Evolutionary conservation across 768 basidiomycete genomes (phyloP), one percentile per base, ranked within the genome.

Genomic region (Podaxis sp.): DNA sequence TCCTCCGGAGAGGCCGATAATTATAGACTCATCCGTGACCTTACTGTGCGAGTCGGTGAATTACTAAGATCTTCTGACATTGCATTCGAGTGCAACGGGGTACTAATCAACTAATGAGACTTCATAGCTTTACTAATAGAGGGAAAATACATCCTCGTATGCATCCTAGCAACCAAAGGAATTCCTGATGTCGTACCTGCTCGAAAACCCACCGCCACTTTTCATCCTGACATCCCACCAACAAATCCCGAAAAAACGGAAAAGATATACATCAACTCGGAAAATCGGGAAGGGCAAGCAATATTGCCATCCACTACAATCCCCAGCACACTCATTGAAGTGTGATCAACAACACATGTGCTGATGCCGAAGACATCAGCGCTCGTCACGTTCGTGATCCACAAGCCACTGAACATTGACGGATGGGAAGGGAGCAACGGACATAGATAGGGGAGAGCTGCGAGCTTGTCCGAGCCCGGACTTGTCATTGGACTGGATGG

Each of bases 361-460:
- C 2, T 49, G 48, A 49, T 49, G 22, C n/a, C 48, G 48, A 49
- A 49, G 8, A 49, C 15, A 53, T 53, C 15, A 53, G 28, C 24
- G 15, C 28, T 30, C 33, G 15, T n/a, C 15, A 10, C 11, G 10
- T n/a, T 4, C 22, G 12, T 2, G n/a, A n/a, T 44, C 41, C 41
- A n/a, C 28, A 20, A 55, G 36, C 53, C n/a, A 20, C n/a, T 37
- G 53, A 36, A 15, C 26, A 26, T 57, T 46, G 28, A 48, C 55
- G 37, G 22, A 59, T 59, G 58, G 58, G 58, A 59, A 59, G 10
- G 15, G 58, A 59, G 33, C 46, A 49, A 17, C 58, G 33, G 58
- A 24, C 24, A 33, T 49, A 48, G 49, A 26, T 28, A 17, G 58
- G 46, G 12, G 37, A 37, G 36, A 38, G 20, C 1, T 41, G 40